Evolutionary conservation across 208 protist genomes (phyloP).

Genomic region (Borovskyia barvae): DNA sequence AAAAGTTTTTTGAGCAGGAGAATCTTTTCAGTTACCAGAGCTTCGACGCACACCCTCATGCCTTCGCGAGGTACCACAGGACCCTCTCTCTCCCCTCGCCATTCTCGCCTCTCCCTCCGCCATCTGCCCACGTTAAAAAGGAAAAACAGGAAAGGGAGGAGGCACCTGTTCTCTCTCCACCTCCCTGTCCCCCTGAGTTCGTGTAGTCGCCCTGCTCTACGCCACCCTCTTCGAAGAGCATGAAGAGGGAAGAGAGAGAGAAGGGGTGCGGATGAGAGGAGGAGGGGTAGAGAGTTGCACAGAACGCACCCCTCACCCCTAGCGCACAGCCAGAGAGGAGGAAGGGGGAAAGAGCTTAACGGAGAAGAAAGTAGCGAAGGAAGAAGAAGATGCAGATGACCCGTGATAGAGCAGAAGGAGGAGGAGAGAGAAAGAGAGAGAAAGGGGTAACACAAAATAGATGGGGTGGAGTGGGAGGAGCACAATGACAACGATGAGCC

Average conservation of each 20-base stretch:
- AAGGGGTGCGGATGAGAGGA: not conserved
- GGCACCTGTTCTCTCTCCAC: not conserved
- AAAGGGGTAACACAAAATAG: not conserved
- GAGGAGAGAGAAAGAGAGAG: constrained; percentile 17
- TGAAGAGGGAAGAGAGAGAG: not conserved
- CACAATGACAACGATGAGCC: not conserved
- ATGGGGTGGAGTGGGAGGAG: not conserved
- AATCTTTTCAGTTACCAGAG: constrained; percentile 42
- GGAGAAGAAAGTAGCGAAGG: not conserved
- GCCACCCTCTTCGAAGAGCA: not conserved
- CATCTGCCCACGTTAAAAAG: too few species aligned
- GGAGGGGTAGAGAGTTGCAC: too few species aligned
- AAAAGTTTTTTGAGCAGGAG: constrained; percentile 69
- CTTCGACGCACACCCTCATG: constrained; percentile 26
- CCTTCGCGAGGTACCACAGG: constrained; percentile 21
- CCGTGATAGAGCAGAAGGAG: not conserved
- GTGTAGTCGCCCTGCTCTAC: too few species aligned
- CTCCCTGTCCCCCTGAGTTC: not conserved
- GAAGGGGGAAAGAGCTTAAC: constrained; percentile 1
- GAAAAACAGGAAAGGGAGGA: not conserved
- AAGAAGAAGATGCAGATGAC: not conserved
- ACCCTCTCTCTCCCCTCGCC: not conserved
- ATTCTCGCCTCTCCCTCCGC: too few species aligned
- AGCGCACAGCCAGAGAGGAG: too few species aligned
- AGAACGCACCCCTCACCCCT: too few species aligned